Evolutionary conservation across 2,329 filamentous ascomycete genomes (phyloP).

Genomic region (Nigrograna mackinnonii): DNA sequence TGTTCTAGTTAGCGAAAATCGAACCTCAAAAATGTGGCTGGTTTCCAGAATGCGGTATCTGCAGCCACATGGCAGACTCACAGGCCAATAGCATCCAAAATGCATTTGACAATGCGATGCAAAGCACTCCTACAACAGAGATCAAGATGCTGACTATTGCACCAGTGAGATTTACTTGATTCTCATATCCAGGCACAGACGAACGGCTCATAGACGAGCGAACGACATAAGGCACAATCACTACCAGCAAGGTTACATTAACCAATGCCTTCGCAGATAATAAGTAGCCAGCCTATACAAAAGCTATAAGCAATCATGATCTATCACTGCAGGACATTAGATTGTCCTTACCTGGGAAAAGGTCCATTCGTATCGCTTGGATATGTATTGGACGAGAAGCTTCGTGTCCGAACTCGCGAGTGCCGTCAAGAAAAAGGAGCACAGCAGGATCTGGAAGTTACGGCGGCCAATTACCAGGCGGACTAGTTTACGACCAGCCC

Average conservation of each 20-base stretch:
- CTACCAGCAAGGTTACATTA: constrained; percentile 36
- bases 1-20: constrained; percentile 5
- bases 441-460: constrained; percentile 38
- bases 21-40: background rate
- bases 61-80: constrained; percentile 19
- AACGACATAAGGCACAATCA: constrained; percentile 38
- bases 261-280: constrained; percentile 41
- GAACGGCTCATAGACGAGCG: constrained; percentile 25
- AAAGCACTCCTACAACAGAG: constrained; percentile 37
- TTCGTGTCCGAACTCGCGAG: constrained; percentile 44
- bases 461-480: constrained; percentile 23
- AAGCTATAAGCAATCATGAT: background rate
- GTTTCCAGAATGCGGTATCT: too few species aligned
- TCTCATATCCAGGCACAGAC: constrained; percentile 26
- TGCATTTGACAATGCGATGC: constrained; percentile 30
- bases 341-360: constrained; percentile 35
- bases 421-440: constrained; percentile 38
- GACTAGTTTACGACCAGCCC: constrained; percentile 19
- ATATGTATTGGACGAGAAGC: constrained; percentile 42
- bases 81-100: constrained; percentile 37
- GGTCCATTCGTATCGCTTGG: constrained; percentile 42
- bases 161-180: constrained; percentile 33
- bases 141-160: constrained; percentile 34
- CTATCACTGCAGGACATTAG: background rate
- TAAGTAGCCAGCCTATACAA: constrained; percentile 35